Base-by-base conservation (phyloP, 2,329 filamentous ascomycete species). In the Cytospora piceae region DNA sequence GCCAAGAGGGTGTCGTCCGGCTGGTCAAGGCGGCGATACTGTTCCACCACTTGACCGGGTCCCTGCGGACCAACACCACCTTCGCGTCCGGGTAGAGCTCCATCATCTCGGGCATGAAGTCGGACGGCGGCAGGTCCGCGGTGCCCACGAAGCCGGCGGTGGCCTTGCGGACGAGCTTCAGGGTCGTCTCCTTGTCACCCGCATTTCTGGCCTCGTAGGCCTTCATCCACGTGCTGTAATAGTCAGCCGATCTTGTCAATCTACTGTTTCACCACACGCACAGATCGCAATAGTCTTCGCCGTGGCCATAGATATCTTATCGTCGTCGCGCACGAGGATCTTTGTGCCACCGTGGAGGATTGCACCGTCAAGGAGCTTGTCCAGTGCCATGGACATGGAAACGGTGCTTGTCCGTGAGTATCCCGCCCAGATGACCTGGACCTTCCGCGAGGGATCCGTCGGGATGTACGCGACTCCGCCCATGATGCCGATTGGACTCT, bases 141-240 rank as follows among this genome's bases (percentile, higher is more conserved):
- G 55, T 59, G 2, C 22, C 61, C 2, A 59, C 54, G 4, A 63
- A 63, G 4, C 61, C 61, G 0, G 29, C 69, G 0, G 71, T 72
- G 0, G 66, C 70, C 24, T 71, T 58, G 4, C 62, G 66, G 9
- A 71, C 67, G 4, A 71, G 60, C 65, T 72, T 72, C 61, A 71
- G 56, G 0, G 69, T 70, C 32, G 58, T n/a, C 24, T 70, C 64
- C 24, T 61, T 70, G 22, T 73, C 67, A 11, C 72, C 73, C 0
- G 67, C 68, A 2, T 70, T 56, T 17, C 70, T 65, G 14, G 71
- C 70, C 17, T 70, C 53, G 57, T 73, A 73, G 2, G 72, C 72
- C 12, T 70, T 67, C 34, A 72, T 69, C 72, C 70, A 73, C 0
- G 62, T 67, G 5, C 57, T 52, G 42, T 69, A 72, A 24, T 70